Conservation (phyloP, 345 rosid genomes). For the Laguncularia racemosa region DNA sequence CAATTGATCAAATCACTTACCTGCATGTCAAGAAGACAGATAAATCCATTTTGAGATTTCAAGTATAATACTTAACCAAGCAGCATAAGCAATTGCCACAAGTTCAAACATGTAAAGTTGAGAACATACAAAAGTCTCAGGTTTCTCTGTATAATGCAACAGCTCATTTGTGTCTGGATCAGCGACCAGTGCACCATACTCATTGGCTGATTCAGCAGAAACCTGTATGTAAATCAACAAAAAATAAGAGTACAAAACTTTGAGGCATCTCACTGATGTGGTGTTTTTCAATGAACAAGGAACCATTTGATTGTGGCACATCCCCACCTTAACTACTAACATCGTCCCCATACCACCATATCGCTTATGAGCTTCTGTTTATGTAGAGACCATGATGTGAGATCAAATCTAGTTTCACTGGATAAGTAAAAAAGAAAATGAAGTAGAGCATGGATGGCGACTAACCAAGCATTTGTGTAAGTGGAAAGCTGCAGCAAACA, state of each 20-base stretch:
- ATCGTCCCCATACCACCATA: constrained; percentile 77
- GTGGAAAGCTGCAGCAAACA: constrained; percentile 87
- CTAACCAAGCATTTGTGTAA: constrained; percentile 63
- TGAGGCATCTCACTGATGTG: not conserved
- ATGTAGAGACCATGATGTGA: not conserved
- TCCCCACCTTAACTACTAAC: constrained; percentile 66
- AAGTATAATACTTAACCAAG: too few species aligned
- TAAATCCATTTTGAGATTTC: not conserved
- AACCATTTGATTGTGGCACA: not conserved
- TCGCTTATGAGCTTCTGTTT: constrained; percentile 58
- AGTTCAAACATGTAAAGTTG: not conserved
- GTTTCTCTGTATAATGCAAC: constrained; percentile 84
- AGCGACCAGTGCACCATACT: constrained; percentile 79
- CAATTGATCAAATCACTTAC: constrained; percentile 83
- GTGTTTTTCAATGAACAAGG: not conserved
- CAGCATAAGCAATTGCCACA: too few species aligned
- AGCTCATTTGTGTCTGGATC: constrained; percentile 70
- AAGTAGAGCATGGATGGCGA: not conserved
- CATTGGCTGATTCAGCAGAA: constrained; percentile 82
- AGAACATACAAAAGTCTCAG: constrained; percentile 74
- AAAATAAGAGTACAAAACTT: not conserved
- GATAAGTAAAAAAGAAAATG: not conserved
- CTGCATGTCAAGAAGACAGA: constrained; percentile 25
- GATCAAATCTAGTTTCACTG: not conserved
- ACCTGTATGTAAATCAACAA: constrained; percentile 31